A percentile compares a stretch with the other conserved stretches of the same genome.
phyloP scores from a whole-genome alignment of 2,329 filamentous ascomycete species.

The Elsinoe arachidis region DNA sequence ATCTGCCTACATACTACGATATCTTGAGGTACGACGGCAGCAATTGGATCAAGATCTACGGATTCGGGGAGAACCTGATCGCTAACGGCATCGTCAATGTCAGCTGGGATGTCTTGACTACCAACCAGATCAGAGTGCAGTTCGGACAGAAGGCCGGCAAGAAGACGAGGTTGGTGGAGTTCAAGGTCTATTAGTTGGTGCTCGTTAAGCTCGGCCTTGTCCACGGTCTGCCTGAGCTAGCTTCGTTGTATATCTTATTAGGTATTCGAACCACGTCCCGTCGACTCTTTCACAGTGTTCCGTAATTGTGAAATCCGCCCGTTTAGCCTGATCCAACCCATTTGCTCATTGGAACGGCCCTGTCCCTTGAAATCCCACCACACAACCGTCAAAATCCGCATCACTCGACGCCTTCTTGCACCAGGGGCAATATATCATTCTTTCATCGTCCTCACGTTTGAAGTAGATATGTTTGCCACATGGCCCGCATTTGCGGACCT shows the following conservation, averaged over 20 bases:
- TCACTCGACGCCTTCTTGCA: background rate
- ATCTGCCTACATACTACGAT: slow-evolving; percentile 24
- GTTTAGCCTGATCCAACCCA: background rate
- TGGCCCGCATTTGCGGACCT: no score
- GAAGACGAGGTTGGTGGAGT: slow-evolving; percentile 31
- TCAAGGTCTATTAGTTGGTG: slow-evolving; percentile 26
- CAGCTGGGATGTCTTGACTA: slow-evolving; percentile 23
- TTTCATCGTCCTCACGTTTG: no score
- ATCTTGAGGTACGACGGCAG: slow-evolving; percentile 23
- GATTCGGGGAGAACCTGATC: slow-evolving; percentile 20
- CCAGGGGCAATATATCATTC: background rate
- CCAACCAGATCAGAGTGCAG: slow-evolving; percentile 24
- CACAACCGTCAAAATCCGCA: background rate
- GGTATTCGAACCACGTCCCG: background rate
- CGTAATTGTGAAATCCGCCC: background rate
- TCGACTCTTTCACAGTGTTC: background rate
- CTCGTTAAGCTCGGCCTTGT: background rate
- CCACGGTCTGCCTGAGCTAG: background rate
- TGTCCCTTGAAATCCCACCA: background rate
- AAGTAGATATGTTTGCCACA: no score
- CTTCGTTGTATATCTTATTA: background rate
- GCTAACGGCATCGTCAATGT: slow-evolving; percentile 33
- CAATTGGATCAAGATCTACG: slow-evolving; percentile 25
- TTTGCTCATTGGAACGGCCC: background rate
- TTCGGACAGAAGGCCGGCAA: slow-evolving; percentile 28